These are phyloP conservation scores for Diospyros lotus DNA, from an alignment of 148 eudicot genomes.

Conservation along the genomic window DNA sequence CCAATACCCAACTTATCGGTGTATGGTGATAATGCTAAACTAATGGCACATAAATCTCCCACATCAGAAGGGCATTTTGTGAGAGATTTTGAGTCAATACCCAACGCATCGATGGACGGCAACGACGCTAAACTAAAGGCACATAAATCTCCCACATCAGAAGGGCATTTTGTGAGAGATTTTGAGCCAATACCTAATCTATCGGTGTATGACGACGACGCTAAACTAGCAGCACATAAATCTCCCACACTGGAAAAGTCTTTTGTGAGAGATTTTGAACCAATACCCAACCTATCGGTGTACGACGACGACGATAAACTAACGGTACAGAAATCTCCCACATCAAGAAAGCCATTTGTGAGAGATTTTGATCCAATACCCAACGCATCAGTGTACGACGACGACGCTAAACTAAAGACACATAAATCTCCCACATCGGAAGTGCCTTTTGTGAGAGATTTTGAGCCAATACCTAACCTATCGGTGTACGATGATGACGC, in stretches of 20 bases:
- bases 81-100: no score
- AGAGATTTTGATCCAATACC: no score
- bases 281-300: no score
- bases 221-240: not conserved
- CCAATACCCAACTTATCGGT: constrained; percentile 21
- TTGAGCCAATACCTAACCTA: constrained; percentile 26
- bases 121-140: no score
- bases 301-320: no score
- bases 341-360: no score
- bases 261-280: not conserved
- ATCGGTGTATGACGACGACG: not conserved
- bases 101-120: not conserved
- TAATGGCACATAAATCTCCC: not conserved
- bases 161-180: not conserved
- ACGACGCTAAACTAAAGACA: not conserved
- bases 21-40: no score
- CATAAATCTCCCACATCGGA: no score
- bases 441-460: not conserved
- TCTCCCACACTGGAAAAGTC: not conserved
- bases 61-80: no score
- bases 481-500: not conserved
- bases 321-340: no score
- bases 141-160: no score
- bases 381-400: no score
- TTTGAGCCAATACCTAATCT: constrained; percentile 13